Conservation (phyloP, 257 asterid species). For the Avicennia marina region DNA sequence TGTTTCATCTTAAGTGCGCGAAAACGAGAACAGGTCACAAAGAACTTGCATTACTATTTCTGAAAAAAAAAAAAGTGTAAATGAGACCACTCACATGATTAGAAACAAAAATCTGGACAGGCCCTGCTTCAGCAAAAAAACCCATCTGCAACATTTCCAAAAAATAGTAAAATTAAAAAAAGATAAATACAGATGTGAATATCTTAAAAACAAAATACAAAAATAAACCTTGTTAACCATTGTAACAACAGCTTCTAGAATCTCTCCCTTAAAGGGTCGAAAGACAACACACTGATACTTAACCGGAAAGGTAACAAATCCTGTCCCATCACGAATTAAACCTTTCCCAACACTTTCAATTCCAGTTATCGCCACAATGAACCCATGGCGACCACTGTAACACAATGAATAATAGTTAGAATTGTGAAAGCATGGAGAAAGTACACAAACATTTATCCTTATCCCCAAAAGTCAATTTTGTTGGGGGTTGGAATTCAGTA, state of each 20-base stretch:
- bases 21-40: not conserved
- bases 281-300: slow-evolving; percentile 92
- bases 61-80: not conserved
- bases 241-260: slow-evolving; percentile 87
- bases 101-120: slow-evolving; percentile 89
- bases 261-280: slow-evolving; percentile 94
- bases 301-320: slow-evolving; percentile 86
- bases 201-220: not conserved
- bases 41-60: too few species aligned
- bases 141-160: slow-evolving; percentile 74
- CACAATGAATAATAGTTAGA: not conserved
- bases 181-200: not conserved
- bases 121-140: slow-evolving; percentile 96
- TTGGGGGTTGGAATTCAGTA: not conserved
- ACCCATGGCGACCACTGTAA: slow-evolving; percentile 86
- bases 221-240: slow-evolving; percentile 77
- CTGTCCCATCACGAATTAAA: slow-evolving; percentile 90
- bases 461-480: too few species aligned
- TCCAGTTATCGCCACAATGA: slow-evolving; percentile 91
- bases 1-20: not conserved
- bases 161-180: not conserved
- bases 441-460: not conserved
- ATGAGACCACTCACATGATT: slow-evolving; percentile 59
- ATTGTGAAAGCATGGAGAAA: not conserved
- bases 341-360: slow-evolving; percentile 91